These are phyloP conservation scores for Chaetomiaceae sp. DNA, from an alignment of 2,329 filamentous ascomycete species.

Conservation along the genomic window DNA sequence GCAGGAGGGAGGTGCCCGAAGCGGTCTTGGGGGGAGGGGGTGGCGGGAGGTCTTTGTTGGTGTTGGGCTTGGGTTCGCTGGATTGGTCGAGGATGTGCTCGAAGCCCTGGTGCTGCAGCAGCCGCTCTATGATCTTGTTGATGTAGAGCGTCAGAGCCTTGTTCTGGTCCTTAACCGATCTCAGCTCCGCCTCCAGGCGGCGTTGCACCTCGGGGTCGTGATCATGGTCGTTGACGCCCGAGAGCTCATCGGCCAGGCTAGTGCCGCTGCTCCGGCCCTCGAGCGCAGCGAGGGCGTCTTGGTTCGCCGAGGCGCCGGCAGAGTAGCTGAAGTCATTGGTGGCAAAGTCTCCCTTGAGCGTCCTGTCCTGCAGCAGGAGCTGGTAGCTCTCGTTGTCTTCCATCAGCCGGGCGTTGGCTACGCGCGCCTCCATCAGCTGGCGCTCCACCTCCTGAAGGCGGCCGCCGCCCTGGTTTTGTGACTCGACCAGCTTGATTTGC, in stretches of 20 bases:
- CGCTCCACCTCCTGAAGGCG: constrained; percentile 86
- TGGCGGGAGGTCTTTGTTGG: constrained; percentile 80
- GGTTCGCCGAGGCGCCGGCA: constrained; percentile 51
- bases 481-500: constrained; percentile 91
- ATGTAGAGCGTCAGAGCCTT: constrained; percentile 97
- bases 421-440: constrained; percentile 82
- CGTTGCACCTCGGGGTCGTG: constrained; percentile 46
- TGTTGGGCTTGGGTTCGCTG: constrained; percentile 56
- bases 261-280: constrained; percentile 51
- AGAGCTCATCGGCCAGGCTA: constrained; percentile 84
- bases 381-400: constrained; percentile 99
- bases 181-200: constrained; percentile 73
- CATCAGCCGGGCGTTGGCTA: constrained; percentile 94
- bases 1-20: constrained; percentile 48
- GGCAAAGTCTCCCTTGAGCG: constrained; percentile 86
- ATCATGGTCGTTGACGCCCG: constrained; percentile 57
- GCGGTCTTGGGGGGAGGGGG: constrained; percentile 53
- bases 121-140: constrained; percentile 96
- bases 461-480: constrained; percentile 87
- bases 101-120: constrained; percentile 91
- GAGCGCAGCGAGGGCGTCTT: constrained; percentile 60
- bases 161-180: constrained; percentile 83
- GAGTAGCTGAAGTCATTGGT: constrained; percentile 76
- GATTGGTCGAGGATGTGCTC: constrained; percentile 88
- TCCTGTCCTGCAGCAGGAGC: constrained; percentile 88